Evolutionary conservation across 345 rosid genomes (phyloP).

Genomic region (Triadica sebifera): DNA sequence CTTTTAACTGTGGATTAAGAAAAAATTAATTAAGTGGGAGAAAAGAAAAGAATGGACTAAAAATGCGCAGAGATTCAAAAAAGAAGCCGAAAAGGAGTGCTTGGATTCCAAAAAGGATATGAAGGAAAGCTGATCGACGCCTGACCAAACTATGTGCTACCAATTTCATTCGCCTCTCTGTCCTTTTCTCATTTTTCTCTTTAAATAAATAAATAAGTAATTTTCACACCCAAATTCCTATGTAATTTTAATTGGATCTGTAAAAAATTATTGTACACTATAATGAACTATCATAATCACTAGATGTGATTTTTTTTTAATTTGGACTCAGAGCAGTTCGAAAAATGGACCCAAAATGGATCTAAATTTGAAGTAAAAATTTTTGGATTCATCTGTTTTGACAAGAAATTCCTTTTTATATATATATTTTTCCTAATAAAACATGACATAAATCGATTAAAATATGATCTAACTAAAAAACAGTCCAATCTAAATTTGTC

Average conservation of each 20-base stretch:
- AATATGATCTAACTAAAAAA: too few relatives aligned
- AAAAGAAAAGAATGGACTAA: neutral
- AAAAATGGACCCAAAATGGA: too few relatives aligned
- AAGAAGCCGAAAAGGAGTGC: conserved; percentile 18
- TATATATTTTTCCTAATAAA: too few relatives aligned
- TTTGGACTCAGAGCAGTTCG: too few relatives aligned
- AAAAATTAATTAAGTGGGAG: neutral
- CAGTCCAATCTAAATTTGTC: too few relatives aligned
- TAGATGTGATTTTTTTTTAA: neutral
- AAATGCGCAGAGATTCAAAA: conserved; percentile 2
- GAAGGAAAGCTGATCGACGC: conserved; percentile 24
- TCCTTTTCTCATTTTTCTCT: neutral
- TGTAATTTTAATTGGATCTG: conserved; percentile 1
- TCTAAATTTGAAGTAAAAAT: too few relatives aligned
- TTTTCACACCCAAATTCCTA: neutral
- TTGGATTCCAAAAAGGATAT: conserved; percentile 15
- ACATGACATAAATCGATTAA: too few relatives aligned
- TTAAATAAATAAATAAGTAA: neutral
- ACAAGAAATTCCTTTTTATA: too few relatives aligned
- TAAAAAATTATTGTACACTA: neutral
- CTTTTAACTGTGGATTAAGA: neutral
- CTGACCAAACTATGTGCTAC: conserved; percentile 10
- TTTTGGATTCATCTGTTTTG: too few relatives aligned
- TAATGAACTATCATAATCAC: neutral
- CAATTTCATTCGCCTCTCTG: conserved; percentile 1